Evolutionary conservation across 805 yeast species (phyloP).

Genomic region (Schwanniomyces occidentalis): DNA sequence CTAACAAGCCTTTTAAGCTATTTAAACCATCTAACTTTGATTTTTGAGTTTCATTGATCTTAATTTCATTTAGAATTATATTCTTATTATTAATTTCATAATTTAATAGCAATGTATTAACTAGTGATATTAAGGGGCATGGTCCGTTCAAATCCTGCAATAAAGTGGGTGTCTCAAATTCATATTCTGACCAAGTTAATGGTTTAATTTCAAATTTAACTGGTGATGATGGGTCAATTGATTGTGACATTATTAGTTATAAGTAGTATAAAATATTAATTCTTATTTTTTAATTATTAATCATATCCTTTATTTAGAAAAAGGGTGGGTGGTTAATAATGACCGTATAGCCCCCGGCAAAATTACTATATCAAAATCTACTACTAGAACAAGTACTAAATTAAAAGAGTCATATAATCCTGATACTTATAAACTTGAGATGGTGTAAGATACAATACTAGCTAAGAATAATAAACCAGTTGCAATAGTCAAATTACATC

Average conservation of each 20-base stretch:
- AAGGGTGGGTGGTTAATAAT: too few species aligned
- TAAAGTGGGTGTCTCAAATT: slow-evolving; percentile 52
- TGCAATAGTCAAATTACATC: slow-evolving; percentile 18
- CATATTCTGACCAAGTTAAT: slow-evolving; percentile 37
- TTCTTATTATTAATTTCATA: slow-evolving; percentile 29
- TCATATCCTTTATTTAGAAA: too few species aligned
- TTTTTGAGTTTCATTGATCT: slow-evolving; percentile 3
- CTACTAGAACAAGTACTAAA: too few species aligned
- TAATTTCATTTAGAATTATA: slow-evolving; percentile 6
- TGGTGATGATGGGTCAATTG: too few species aligned
- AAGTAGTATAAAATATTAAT: too few species aligned
- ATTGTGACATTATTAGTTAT: too few species aligned
- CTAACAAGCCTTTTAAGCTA: slow-evolving; percentile 17
- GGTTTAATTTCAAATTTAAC: slow-evolving; percentile 20
- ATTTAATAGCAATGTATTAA: slow-evolving; percentile 65
- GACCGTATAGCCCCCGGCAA: too few species aligned
- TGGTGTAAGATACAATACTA: slow-evolving; percentile 8
- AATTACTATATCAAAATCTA: too few species aligned
- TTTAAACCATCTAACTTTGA: slow-evolving; percentile 13
- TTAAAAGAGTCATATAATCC: too few species aligned
- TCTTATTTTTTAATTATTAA: too few species aligned
- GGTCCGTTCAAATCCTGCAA: slow-evolving; percentile 86
- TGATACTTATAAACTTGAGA: too few species aligned
- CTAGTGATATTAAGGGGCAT: slow-evolving; percentile 78
- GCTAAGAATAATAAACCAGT: slow-evolving; percentile 8